A percentile compares a stretch with the other conserved stretches of the same genome.
These are phyloP conservation scores for Aspergillus alliaceus DNA, from an alignment of 2,329 filamentous ascomycete species.

Conservation along the genomic window DNA sequence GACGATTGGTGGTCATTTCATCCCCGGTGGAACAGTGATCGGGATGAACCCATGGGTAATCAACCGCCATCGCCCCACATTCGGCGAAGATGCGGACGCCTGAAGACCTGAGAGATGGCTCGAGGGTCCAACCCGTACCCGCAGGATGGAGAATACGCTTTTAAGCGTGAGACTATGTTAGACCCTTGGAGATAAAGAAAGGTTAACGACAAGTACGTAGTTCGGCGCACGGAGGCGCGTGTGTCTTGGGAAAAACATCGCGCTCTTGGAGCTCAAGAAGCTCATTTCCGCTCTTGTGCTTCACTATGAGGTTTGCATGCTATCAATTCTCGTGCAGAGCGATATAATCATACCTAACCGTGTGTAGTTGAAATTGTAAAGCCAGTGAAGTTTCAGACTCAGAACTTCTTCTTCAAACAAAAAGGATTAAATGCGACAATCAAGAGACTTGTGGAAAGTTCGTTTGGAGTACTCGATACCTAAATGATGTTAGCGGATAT, in stretches of 20 bases:
- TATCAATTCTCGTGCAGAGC: neutral
- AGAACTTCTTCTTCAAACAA: neutral
- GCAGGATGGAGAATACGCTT: neutral
- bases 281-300: conserved; percentile 1
- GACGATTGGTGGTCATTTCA: neutral
- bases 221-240: conserved; percentile 10
- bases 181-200: too few relatives aligned
- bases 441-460: neutral
- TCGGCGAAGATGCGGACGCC: conserved; percentile 64
- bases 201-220: neutral
- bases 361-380: neutral
- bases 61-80: conserved; percentile 66
- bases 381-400: neutral
- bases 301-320: neutral
- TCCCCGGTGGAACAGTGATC: conserved; percentile 10
- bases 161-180: neutral
- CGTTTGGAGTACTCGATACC: too few relatives aligned
- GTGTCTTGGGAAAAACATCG: conserved; percentile 12
- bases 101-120: conserved; percentile 36
- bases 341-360: neutral
- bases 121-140: neutral
- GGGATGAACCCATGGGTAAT: conserved; percentile 73
- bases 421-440: neutral
- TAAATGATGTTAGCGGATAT: too few relatives aligned
- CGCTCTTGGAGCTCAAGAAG: conserved; percentile 13